Evolutionary conservation across 176 grass and related monocot genomes (phyloP), one percentile per base, ranked within the genome.

Genomic region (Phyllostachys edulis): DNA sequence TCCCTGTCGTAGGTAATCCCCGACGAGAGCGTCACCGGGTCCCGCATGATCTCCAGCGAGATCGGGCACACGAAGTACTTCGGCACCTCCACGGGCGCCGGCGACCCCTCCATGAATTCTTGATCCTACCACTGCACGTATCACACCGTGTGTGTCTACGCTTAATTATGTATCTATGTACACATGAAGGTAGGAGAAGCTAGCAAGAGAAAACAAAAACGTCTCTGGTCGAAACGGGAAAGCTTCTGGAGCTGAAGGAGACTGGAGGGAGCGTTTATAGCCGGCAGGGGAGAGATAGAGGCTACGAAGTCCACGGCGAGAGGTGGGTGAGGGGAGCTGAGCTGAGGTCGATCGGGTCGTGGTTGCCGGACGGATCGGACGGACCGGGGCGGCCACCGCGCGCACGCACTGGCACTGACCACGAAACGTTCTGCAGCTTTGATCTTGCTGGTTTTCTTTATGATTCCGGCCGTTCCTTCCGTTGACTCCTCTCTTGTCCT

Each of bases 1-100:
- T 91, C 78, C 6, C 97, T 88, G 66, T 99, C 93, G 79, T 99
- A 99, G 79, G 97, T 92, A 77, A 99, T 96, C 88, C 97, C 97
- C 57, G 97, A 92, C 46, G 88, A 77, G 18, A 99, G 90, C 77
- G 90, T 96, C 9, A 99, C 97, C 2, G 97, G 97, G 71, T 99
- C 93, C 45, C 84, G 59, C 97, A 96, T 99, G 39, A 87, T 87
- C 83, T 96, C 85, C 34, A 96, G 88, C 39, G 97, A 96, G 63
- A 99, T 94, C 20, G 97, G 97, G 51, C 97, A 99, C 14, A 99
- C 66, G 86, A 92, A 99, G 83, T 92, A 94, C 1, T 62, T 64
- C 2, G 91, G 97, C 64, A 99, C 89, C 45, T 96, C 91, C 49
- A 94, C 79, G 52, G 82, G 56, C 67, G 45, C 4, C 66, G 55